Conservation (phyloP, 106 monocot species). For the Dactylorhiza incarnata region DNA sequence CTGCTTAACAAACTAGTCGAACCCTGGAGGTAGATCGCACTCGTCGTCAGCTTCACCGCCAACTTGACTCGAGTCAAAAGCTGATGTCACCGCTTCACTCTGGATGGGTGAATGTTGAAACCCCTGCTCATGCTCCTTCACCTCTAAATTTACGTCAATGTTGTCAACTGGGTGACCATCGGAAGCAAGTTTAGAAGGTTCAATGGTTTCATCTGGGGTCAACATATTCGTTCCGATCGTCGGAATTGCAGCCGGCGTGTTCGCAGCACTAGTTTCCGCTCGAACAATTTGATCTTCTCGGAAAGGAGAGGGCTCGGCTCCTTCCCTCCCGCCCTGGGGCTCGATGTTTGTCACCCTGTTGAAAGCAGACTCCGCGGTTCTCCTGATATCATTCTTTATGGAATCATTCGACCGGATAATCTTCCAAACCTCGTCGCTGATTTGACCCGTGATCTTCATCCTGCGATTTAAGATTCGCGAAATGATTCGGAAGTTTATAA, state of each 20-base stretch:
- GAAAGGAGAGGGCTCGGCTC: constrained; percentile 1
- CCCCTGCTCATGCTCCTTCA: background rate
- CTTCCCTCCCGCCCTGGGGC: constrained; percentile 7
- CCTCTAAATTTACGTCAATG: background rate
- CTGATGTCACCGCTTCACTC: constrained; percentile 13
- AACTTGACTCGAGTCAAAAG: constrained; percentile 3
- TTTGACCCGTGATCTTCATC: constrained; percentile 83
- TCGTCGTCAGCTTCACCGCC: constrained; percentile 36
- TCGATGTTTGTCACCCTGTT: constrained; percentile 48
- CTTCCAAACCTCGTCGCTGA: constrained; percentile 87
- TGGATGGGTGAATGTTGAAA: background rate
- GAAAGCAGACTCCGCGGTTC: constrained; percentile 53
- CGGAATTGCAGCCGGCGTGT: constrained; percentile 11
- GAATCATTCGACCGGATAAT: constrained; percentile 50
- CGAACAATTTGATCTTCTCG: background rate
- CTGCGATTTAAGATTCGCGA: constrained; percentile 17
- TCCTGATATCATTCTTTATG: constrained; percentile 49
- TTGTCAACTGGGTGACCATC: constrained; percentile 2
- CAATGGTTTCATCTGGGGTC: constrained; percentile 20
- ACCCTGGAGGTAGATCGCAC: constrained; percentile 77
- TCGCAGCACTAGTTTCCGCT: constrained; percentile 2
- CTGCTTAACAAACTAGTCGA: constrained; percentile 16
- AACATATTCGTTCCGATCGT: constrained; percentile 6
- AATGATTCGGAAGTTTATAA: too few species aligned
- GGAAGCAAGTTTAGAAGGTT: constrained; percentile 48